Conservation (phyloP, 345 rosid species). For the Raphanus sativus region DNA sequence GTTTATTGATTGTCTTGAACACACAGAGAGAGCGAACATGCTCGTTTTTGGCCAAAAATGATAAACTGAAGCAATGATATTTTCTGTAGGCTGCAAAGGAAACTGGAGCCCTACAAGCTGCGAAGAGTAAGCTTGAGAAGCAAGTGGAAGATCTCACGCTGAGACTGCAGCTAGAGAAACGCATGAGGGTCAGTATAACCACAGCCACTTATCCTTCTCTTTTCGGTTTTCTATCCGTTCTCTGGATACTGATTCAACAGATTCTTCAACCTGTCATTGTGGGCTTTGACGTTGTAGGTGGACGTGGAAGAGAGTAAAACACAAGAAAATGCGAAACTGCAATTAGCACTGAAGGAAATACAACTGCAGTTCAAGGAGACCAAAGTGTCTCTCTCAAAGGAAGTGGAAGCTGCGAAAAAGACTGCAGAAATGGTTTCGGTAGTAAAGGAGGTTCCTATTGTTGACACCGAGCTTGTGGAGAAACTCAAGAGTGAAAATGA, state of each 20-base stretch:
- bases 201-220: neutral
- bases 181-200: constrained; percentile 59
- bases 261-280: constrained; percentile 14
- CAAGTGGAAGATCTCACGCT: constrained; percentile 90
- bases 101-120: constrained; percentile 95
- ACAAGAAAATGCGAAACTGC: constrained; percentile 54
- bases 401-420: constrained; percentile 70
- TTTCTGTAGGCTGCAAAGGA: constrained; percentile 84
- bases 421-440: constrained; percentile 58
- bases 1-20: neutral
- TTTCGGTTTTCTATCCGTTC: neutral
- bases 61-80: constrained; percentile 15
- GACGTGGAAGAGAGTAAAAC: constrained; percentile 84
- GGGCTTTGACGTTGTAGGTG: constrained; percentile 49
- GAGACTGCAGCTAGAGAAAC: constrained; percentile 78
- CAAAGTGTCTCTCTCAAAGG: constrained; percentile 42
- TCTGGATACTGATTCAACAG: constrained; percentile 13
- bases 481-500: constrained; percentile 77
- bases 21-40: neutral
- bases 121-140: constrained; percentile 83
- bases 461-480: constrained; percentile 64
- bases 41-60: neutral
- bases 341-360: neutral
- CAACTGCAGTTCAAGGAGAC: neutral
- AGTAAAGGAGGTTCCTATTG: constrained; percentile 73